phyloP scores from a whole-genome alignment of 441 rosid species.

The Populus trichocarpa region DNA sequence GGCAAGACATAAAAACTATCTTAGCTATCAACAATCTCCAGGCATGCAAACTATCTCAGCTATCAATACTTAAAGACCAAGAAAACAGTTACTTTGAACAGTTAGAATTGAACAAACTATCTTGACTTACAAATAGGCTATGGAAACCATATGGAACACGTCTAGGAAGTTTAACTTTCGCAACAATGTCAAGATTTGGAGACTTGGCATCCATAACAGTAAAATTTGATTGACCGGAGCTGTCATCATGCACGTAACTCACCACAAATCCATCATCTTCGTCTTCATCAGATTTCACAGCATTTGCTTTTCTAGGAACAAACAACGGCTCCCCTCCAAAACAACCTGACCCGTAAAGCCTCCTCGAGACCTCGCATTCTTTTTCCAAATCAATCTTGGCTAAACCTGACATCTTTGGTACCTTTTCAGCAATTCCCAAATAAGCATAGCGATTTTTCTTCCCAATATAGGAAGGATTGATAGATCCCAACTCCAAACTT shows the following conservation, averaged over 20 bases:
- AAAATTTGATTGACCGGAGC: not conserved
- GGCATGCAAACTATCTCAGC: too few species aligned
- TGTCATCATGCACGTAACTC: not conserved
- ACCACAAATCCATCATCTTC: not conserved
- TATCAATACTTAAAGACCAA: too few species aligned
- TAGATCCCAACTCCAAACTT: not conserved
- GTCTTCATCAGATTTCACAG: not conserved
- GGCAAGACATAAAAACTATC: too few species aligned
- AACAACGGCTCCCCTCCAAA: not conserved
- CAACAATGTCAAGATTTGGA: not conserved
- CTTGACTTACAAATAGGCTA: too few species aligned
- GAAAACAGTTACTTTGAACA: too few species aligned
- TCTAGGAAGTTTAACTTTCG: not conserved
- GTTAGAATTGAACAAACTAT: too few species aligned
- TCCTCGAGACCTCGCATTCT: not conserved
- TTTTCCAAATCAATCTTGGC: not conserved
- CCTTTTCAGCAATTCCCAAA: not conserved
- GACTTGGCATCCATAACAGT: not conserved
- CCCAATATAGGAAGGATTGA: not conserved
- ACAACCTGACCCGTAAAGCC: not conserved
- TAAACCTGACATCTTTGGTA: not conserved
- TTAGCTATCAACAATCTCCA: too few species aligned
- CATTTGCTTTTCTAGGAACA: not conserved
- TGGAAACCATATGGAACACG: not conserved
- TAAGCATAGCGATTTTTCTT: not conserved